Conservation (phyloP, 192 early-diverging fungal species). For the Linnemannia exigua region DNA sequence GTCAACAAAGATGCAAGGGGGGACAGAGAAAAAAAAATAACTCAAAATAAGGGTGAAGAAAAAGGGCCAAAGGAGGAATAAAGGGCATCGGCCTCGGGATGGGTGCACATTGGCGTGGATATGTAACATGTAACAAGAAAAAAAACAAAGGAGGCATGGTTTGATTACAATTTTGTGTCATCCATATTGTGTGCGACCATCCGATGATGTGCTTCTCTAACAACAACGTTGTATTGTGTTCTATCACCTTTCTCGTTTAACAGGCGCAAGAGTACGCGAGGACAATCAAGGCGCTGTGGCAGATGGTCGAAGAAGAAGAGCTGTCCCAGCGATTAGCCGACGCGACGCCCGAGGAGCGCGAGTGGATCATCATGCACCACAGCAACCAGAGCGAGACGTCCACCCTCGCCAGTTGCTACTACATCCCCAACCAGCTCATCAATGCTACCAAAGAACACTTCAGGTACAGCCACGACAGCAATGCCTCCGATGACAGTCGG, state of each 20-base stretch:
- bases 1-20: slow-evolving; percentile 4
- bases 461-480: slow-evolving; percentile 3
- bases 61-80: neutral
- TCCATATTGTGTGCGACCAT: neutral
- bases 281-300: slow-evolving; percentile 51
- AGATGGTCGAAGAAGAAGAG: slow-evolving; percentile 48
- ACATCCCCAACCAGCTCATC: neutral
- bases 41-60: neutral
- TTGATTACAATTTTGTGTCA: neutral
- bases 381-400: slow-evolving; percentile 12
- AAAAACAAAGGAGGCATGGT: no score
- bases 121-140: no score
- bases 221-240: no score
- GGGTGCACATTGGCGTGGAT: neutral
- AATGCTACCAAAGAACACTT: neutral
- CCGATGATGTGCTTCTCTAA: neutral
- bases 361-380: slow-evolving; percentile 31
- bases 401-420: slow-evolving; percentile 4
- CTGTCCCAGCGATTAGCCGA: slow-evolving; percentile 38
- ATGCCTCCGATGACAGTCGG: neutral
- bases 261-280: slow-evolving; percentile 56
- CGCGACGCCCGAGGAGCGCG: slow-evolving; percentile 32
- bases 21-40: neutral
- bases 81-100: no score
- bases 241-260: neutral